phyloP scores from a whole-genome alignment of 495 filamentous ascomycete species.

The Neurospora intermedia region DNA sequence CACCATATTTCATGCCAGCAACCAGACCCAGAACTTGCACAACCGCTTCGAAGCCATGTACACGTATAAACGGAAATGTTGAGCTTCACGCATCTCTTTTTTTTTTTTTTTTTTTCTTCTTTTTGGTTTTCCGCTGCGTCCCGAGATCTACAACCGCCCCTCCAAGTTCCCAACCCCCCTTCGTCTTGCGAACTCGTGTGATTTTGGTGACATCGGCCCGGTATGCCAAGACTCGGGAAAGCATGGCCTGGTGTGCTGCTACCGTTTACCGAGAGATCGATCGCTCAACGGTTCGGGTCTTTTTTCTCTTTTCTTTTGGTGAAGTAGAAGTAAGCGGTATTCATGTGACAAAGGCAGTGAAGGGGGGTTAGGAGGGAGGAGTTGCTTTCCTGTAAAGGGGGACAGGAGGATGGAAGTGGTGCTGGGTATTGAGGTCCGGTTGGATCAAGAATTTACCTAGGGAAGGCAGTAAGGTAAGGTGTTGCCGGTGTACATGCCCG shows the following conservation, averaged over 20 bases:
- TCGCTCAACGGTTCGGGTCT: background rate
- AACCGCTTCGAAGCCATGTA: background rate
- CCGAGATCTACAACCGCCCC: background rate
- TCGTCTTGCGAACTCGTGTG: background rate
- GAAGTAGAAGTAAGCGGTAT: background rate
- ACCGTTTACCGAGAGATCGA: background rate
- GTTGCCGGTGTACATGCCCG: too few species aligned
- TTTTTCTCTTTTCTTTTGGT: background rate
- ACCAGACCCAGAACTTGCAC: background rate
- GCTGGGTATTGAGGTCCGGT: background rate
- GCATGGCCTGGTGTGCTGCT: background rate
- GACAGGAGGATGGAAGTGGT: background rate
- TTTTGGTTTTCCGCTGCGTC: too few species aligned
- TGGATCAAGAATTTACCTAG: too few species aligned
- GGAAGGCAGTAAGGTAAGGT: background rate
- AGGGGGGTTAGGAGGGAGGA: background rate
- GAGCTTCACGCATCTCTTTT: background rate
- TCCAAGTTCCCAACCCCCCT: background rate
- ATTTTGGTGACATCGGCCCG: background rate
- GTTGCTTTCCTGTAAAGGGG: background rate
- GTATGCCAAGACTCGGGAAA: background rate
- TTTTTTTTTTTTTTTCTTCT: too few species aligned
- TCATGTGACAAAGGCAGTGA: background rate
- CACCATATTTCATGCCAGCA: background rate
- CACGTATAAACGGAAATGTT: background rate